Evolutionary conservation across 768 basidiomycete genomes (phyloP), one percentile per base, ranked within the genome.

Genomic region (Russula olivacea): DNA sequence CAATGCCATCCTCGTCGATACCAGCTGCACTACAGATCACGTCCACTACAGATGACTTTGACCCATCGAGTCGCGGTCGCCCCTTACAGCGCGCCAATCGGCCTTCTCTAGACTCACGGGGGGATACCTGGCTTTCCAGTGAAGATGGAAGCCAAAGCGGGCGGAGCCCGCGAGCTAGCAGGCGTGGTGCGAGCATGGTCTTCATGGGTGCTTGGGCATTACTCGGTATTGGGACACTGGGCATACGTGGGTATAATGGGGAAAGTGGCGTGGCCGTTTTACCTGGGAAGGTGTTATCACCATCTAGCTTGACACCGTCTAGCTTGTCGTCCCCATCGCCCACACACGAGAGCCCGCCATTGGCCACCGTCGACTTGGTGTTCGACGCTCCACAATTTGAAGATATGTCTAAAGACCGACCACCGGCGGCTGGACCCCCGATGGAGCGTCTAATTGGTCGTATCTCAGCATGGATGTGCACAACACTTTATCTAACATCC

Each of bases 401-500:
- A n/a, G 4, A 21, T 32, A 15, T 43, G 15, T 49, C 55, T 25
- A 15, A 48, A 32, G 47, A 55, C 51, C 54, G 41, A 45, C 50
- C 56, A 59, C 52, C 70, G 68, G 41, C 69, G 74, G 10, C 70
- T 71, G 47, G 66, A 53, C 57, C 68, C 51, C 59, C 71, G 14
- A 73, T 72, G 57, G 82, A 93, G 69, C 87, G 83, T 53, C 71
- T 93, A 28, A 76, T 98, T 54, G 97, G 97, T 1, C 87, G 97
- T 3, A 83, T 93, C 58, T 93, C 89, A 59, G 95, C 97, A 10
- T 99, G 97, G 97, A 71, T 88, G 21, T 98, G 96, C 72, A 93
- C 95, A 1, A 90, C 86, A 0, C 77, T 98, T 17, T 99, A 99
- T 74, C 77, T 99, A 40, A 98, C 96, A 3, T 91, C 89, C 3